phyloP scores from a whole-genome alignment of 805 yeast genomes.

The Scheffersomyces ergatensis region DNA sequence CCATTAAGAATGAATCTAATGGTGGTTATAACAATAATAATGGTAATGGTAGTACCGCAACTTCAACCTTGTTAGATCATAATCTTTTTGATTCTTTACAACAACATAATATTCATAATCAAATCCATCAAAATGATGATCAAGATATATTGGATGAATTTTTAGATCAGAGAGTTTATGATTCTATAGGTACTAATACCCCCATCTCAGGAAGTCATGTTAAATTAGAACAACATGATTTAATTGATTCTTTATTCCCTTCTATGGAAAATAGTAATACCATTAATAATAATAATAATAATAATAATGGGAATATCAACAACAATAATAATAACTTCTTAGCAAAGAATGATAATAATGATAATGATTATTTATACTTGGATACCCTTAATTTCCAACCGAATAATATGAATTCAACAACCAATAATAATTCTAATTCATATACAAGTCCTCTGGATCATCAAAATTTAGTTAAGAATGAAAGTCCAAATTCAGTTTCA shows the following conservation, averaged over 20 bases:
- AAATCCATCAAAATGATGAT: conserved; percentile 18
- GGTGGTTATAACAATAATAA: too few relatives aligned
- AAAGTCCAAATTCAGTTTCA: conserved; percentile 12
- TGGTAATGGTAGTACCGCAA: too few relatives aligned
- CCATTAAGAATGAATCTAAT: too few relatives aligned
- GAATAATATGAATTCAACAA: conserved; percentile 1
- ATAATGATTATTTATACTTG: conserved; percentile 18
- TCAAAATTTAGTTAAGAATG: conserved; percentile 9
- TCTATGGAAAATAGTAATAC: conserved; percentile 1
- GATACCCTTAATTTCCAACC: conserved; percentile 11
- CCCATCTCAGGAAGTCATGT: conserved; percentile 5
- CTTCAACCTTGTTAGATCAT: neutral
- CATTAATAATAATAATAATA: neutral
- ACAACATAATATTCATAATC: neutral
- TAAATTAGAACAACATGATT: conserved; percentile 7
- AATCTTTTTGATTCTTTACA: neutral
- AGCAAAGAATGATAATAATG: neutral
- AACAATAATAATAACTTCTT: conserved; percentile 3
- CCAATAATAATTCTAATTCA: neutral
- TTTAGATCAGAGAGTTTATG: conserved; percentile 51
- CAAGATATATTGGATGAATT: conserved; percentile 58
- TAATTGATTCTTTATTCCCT: conserved; percentile 15
- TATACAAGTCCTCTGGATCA: neutral
- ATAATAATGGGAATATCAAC: conserved; percentile 1
- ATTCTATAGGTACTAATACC: conserved; percentile 16